phyloP scores from a whole-genome alignment of 129 eudicot species.

The Dittrichia graveolens region DNA sequence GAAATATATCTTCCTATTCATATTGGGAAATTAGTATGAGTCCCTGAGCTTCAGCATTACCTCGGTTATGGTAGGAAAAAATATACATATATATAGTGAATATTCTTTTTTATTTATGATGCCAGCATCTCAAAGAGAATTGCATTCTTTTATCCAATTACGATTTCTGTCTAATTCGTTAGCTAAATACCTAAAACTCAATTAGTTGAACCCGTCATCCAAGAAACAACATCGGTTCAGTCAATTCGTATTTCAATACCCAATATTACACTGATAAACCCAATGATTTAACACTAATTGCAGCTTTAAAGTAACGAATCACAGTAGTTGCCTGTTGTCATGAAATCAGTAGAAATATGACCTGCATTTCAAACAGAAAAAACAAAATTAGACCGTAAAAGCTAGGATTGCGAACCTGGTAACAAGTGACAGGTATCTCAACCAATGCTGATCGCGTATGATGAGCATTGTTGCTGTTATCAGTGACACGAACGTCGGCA shows the following conservation, averaged over 20 bases:
- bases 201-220: neutral
- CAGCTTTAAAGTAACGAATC: constrained; percentile 13
- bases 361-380: constrained; percentile 24
- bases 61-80: neutral
- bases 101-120: neutral
- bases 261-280: neutral
- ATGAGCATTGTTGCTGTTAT: constrained; percentile 32
- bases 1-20: neutral
- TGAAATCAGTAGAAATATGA: neutral
- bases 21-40: neutral
- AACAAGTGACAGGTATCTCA: constrained; percentile 85
- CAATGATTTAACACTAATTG: constrained; percentile 8
- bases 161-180: neutral
- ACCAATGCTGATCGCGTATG: constrained; percentile 41
- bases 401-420: constrained; percentile 53
- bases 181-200: neutral
- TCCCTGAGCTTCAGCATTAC: constrained; percentile 6
- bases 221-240: neutral
- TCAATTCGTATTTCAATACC: neutral
- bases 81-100: neutral
- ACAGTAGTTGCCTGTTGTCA: neutral
- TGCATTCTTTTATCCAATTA: constrained; percentile 14
- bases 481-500: constrained; percentile 45
- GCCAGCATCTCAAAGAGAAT: neutral
- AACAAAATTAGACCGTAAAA: constrained; percentile 1